Evolutionary conservation across 2,329 filamentous ascomycete genomes (phyloP), one percentile per base, ranked within the genome.

Genomic region (Aureobasidium melanogenum): DNA sequence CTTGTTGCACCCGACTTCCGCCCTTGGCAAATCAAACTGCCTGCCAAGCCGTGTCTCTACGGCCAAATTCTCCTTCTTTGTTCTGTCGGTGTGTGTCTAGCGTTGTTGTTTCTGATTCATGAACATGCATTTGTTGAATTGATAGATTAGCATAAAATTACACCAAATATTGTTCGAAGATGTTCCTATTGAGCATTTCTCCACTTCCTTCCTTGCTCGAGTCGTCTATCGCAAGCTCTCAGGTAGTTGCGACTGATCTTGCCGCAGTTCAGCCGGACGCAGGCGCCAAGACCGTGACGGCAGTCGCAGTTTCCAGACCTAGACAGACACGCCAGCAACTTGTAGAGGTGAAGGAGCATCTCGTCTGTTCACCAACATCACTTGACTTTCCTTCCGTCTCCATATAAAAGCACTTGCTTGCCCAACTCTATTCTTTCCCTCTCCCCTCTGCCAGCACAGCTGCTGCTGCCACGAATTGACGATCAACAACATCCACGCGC

Each of bases 231-330:
- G 36, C 51, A 54, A 36, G 38, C 44, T 34, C 44, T 34, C 24
- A n/a, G 39, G 38, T 39, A 56, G 52, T 32, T 34, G 52, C 52
- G 52, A 34, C 52, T 12, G n/a, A 12, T 2, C 9, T 9, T 2
- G 6, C 52, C 52, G 54, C 19, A 12, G 8, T 36, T 57, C 38
- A 46, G 19, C 54, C 54, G 41, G 41, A 5, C 9, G n/a, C 15
- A 32, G 52, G 52, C 12, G 52, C 52, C 52, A 56, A 56, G 52
- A 30, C 30, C 51, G 52, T 56, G 52, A 56, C 52, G 52, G 52
- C 41, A 44, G 52, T 56, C 52, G 52, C 39, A 56, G 52, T 56
- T 56, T 56, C 26, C 46, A 34, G 28, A 56, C 51, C 32, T 41
- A 26, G n/a, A 24, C 51, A 43, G n/a, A 15, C 50, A 54, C 36